phyloP scores from a whole-genome alignment of 106 monocot species.

The Triglochin maritima region DNA sequence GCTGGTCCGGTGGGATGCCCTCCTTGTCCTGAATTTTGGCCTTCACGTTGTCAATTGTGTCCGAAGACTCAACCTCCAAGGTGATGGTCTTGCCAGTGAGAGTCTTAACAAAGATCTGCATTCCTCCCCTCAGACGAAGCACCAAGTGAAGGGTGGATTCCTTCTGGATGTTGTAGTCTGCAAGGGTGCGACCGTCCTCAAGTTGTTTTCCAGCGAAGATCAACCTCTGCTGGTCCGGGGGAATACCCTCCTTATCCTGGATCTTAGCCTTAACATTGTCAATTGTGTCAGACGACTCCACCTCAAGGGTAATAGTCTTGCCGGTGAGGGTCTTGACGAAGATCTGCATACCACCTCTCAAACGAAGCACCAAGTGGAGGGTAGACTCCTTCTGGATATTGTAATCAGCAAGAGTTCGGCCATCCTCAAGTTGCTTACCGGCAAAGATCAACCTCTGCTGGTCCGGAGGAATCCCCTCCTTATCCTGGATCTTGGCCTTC shows the following conservation, averaged over 20 bases:
- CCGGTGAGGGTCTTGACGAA: slow-evolving; percentile 72
- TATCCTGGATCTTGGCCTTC: slow-evolving; percentile 82
- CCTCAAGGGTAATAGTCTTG: slow-evolving; percentile 71
- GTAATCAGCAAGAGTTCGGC: slow-evolving; percentile 62
- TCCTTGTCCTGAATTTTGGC: slow-evolving; percentile 43
- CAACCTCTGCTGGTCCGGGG: slow-evolving; percentile 53
- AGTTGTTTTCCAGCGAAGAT: slow-evolving; percentile 32
- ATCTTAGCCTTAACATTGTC: slow-evolving; percentile 73
- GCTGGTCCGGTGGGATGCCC: slow-evolving; percentile 41
- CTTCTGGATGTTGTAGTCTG: slow-evolving; percentile 71
- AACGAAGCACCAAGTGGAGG: slow-evolving; percentile 29
- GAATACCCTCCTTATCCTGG: slow-evolving; percentile 64
- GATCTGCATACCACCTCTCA: slow-evolving; percentile 63
- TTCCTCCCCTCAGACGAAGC: slow-evolving; percentile 36
- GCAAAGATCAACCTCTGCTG: slow-evolving; percentile 88
- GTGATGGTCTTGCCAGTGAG: slow-evolving; percentile 44
- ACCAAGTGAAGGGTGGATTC: slow-evolving; percentile 53
- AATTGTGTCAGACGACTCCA: slow-evolving; percentile 76
- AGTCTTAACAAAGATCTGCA: slow-evolving; percentile 47
- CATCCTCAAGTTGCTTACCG: slow-evolving; percentile 81
- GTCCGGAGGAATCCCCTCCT: slow-evolving; percentile 86
- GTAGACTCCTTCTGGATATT: slow-evolving; percentile 53
- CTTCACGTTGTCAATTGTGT: slow-evolving; percentile 41
- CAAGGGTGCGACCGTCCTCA: slow-evolving; percentile 44
- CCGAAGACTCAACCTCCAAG: slow-evolving; percentile 35